These are phyloP conservation scores for Plasmodium coatneyi DNA, from an alignment of 169 alveolate species.

Conservation along the genomic window DNA sequence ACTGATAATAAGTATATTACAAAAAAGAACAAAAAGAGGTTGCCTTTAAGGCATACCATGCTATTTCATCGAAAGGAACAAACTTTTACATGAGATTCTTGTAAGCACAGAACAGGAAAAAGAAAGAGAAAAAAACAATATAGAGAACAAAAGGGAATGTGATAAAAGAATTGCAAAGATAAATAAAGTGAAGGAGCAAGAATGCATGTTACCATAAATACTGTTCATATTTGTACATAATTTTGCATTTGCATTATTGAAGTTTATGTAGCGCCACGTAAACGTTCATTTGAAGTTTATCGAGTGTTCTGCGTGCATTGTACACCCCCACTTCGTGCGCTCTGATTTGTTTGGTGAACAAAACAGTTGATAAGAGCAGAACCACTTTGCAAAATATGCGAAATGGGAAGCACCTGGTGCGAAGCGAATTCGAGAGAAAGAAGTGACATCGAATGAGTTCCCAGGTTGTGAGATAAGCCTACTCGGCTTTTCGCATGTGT, in stretches of 20 bases:
- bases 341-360: not conserved
- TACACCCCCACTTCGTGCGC: not conserved
- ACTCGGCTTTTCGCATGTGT: not conserved
- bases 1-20: not conserved
- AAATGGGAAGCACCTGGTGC: not conserved
- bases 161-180: not conserved
- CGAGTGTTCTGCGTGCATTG: not conserved
- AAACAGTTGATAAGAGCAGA: not conserved
- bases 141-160: not conserved
- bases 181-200: not conserved
- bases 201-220: not conserved
- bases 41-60: not conserved
- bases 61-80: not conserved
- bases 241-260: not conserved
- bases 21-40: slow-evolving; percentile 3
- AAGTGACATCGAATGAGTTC: not conserved
- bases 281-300: not conserved
- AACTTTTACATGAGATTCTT: not conserved
- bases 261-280: not conserved
- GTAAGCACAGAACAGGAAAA: not conserved
- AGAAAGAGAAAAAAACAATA: not conserved
- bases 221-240: not conserved
- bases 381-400: not conserved
- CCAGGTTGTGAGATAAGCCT: not conserved
- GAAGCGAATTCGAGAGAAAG: not conserved